Evolutionary conservation across 192 early-diverging fungal genomes (phyloP), one percentile per base, ranked within the genome.

Genomic region (Umbelopsis sp.): DNA sequence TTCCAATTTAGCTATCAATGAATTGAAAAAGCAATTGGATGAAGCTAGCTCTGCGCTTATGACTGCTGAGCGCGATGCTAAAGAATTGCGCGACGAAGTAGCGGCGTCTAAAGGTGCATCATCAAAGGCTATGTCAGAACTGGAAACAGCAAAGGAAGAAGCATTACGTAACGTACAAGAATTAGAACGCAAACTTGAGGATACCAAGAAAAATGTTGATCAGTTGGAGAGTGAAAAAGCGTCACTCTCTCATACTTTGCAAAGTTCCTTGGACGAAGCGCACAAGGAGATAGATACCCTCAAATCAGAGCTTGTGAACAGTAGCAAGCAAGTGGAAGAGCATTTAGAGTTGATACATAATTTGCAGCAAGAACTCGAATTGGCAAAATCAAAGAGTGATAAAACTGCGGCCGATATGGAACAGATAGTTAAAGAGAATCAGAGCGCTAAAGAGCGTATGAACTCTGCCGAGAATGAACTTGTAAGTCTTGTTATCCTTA

Each of bases 111-210:
- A 61, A 35, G 55, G 18, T 1, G 13, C 18, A 16, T 35, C 30
- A 35, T 61, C 30, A 16, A 61, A 13, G 6, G 15, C 27, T 33
- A 35, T 61, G 6, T 35, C 55, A 5, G 55, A 61, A 6, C 18
- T 61, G n/a, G 2, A 33, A 16, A 25, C 27, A 13, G 15, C 18
- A 61, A 61, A 16, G 1, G 6, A 25, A 61, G 30, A 61, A 10
- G 55, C 84, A 20, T 76, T 85, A 64, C 46, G 66, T 9, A 85
- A 87, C 30, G 68, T 80, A 21, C 78, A 84, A 46, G 74, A 84
- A 44, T 75, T 76, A 11, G 70, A 74, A 11, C 13, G 25, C 8
- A 71, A 66, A 16, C 46, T 85, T 41, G 58, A 58, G 25, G 72
- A 70, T 1, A 20, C 77, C 18, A 67, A 51, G 6, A 71, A 82